Evolutionary conservation across 768 basidiomycete genomes (phyloP).

Genomic region (Obba rivulosa): DNA sequence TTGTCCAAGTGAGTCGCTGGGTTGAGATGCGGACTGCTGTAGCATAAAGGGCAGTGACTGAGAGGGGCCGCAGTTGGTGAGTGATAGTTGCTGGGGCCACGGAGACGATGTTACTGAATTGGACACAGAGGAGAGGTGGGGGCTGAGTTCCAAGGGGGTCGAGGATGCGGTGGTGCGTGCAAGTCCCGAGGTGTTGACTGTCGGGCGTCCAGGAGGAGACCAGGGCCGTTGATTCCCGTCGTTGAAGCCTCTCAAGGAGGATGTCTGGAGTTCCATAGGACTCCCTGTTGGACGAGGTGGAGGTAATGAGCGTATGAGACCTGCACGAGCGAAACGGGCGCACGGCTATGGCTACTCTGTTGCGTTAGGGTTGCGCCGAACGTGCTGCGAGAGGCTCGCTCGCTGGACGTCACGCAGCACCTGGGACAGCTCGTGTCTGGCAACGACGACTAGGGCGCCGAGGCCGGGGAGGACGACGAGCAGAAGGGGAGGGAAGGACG

Average conservation of each 20-base stretch:
- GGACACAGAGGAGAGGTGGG: constrained; percentile 32
- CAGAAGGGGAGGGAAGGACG: not conserved
- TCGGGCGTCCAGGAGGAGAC: constrained; percentile 29
- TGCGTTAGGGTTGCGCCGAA: not conserved
- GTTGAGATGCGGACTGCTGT: constrained; percentile 15
- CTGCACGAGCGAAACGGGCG: constrained; percentile 3
- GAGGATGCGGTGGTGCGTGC: constrained; percentile 23
- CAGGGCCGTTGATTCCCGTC: constrained; percentile 22
- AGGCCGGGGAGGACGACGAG: constrained; percentile 3
- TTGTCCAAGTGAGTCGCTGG: constrained; percentile 17
- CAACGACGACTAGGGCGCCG: constrained; percentile 2
- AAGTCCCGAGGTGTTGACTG: constrained; percentile 29
- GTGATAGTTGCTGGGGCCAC: constrained; percentile 25
- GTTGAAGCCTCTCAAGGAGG: constrained; percentile 26
- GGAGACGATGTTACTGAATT: constrained; percentile 27
- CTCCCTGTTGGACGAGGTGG: constrained; percentile 6
- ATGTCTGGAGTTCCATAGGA: constrained; percentile 30
- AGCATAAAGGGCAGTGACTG: constrained; percentile 17
- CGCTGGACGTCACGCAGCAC: not conserved
- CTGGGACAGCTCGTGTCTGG: not conserved
- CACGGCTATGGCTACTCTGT: constrained; percentile 8
- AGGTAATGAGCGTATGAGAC: constrained; percentile 2
- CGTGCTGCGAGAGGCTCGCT: not conserved
- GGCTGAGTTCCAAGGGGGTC: constrained; percentile 26
- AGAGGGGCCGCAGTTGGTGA: constrained; percentile 13